Conservation (phyloP, 768 basidiomycete genomes). For the Lactarius vividus region DNA sequence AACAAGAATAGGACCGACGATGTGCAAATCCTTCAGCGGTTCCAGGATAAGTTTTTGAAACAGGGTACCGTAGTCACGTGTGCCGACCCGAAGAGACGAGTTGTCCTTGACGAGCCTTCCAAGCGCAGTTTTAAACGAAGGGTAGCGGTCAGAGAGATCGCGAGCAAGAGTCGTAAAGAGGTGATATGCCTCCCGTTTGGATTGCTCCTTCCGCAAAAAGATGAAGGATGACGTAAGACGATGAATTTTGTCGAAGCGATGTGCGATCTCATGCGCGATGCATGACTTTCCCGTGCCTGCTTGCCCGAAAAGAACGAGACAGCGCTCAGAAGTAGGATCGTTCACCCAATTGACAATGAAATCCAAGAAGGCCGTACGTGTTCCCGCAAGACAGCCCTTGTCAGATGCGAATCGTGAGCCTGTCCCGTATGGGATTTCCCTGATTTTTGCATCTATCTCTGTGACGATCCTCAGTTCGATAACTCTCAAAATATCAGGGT, state of each 20-base stretch:
- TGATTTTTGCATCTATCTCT: not conserved
- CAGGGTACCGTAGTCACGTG: not conserved
- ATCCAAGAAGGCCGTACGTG: not conserved
- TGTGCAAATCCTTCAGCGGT: conserved; percentile 1
- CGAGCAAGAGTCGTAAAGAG: conserved; percentile 1
- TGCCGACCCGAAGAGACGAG: not conserved
- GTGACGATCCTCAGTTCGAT: not conserved
- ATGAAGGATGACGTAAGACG: not conserved
- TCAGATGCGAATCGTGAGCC: not conserved
- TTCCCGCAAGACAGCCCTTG: not conserved
- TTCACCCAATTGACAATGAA: not conserved
- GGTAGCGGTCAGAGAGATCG: not conserved
- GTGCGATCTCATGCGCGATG: not conserved
- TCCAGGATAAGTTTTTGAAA: not conserved
- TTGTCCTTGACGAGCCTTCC: not conserved
- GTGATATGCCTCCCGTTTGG: not conserved
- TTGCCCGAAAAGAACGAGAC: conserved; percentile 1
- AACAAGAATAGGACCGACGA: not conserved
- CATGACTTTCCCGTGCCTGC: not conserved
- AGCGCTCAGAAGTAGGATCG: not conserved
- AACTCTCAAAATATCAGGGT: too few species aligned
- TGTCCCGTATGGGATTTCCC: not conserved
- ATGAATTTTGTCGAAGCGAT: not conserved
- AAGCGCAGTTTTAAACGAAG: not conserved
- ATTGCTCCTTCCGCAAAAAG: not conserved